phyloP scores from a whole-genome alignment of 148 eudicot genomes.

The Nyssa sinensis region DNA sequence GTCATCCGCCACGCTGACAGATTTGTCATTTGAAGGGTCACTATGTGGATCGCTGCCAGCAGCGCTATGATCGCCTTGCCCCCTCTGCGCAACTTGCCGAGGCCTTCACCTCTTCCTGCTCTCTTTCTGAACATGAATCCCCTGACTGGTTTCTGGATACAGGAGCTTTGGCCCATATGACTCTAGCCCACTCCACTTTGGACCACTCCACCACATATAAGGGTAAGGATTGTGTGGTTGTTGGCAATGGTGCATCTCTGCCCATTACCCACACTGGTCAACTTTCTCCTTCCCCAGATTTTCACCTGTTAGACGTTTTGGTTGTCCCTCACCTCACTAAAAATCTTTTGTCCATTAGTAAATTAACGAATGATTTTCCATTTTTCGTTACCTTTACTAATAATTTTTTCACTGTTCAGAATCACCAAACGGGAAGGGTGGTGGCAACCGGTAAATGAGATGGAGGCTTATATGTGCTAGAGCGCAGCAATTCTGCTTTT shows the following conservation, averaged over 20 bases:
- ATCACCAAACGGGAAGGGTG: too few relatives aligned
- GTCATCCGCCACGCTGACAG: neutral
- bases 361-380: too few relatives aligned
- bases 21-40: neutral
- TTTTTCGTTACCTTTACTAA: too few relatives aligned
- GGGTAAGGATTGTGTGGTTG: neutral
- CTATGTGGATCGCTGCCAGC: neutral
- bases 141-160: neutral
- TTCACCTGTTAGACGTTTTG: neutral
- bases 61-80: neutral
- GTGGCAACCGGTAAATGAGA: too few relatives aligned
- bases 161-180: too few relatives aligned
- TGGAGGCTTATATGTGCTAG: too few relatives aligned
- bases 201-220: neutral
- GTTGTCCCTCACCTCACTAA: slow-evolving; percentile 4
- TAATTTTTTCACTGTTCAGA: too few relatives aligned
- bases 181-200: neutral
- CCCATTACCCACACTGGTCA: slow-evolving; percentile 8
- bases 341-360: too few relatives aligned
- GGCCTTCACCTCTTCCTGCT: neutral
- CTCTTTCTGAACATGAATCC: neutral
- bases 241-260: slow-evolving; percentile 4
- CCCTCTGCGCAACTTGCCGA: neutral
- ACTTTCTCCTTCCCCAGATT: neutral
- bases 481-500: too few relatives aligned